A percentile compares a stretch with the other conserved stretches of the same genome.
Conservation (phyloP, 2,329 filamentous ascomycete genomes). For the Sordariomycetes sp. region DNA sequence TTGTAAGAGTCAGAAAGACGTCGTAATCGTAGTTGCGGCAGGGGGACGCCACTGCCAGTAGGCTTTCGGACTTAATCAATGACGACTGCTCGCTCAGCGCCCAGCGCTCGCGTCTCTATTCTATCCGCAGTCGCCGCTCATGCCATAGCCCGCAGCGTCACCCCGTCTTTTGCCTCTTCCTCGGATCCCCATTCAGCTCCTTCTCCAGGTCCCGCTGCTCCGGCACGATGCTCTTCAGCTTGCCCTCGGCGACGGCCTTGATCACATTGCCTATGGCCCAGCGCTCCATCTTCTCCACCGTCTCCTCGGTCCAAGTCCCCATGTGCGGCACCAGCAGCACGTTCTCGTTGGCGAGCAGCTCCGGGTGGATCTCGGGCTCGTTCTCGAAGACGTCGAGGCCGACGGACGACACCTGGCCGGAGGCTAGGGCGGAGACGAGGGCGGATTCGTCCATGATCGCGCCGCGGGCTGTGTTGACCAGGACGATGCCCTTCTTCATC, state of each 20-base stretch:
- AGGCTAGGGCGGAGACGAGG: conserved; percentile 62
- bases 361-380: conserved; percentile 68
- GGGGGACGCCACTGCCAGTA: too few species aligned
- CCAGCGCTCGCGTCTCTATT: too few species aligned
- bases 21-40: too few species aligned
- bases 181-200: not conserved
- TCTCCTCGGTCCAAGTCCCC: conserved; percentile 72
- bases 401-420: conserved; percentile 58
- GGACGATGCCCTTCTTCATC: conserved; percentile 70
- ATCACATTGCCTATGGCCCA: conserved; percentile 66
- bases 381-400: conserved; percentile 80
- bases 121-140: too few species aligned
- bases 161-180: too few species aligned
- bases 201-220: conserved; percentile 46
- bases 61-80: too few species aligned
- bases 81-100: too few species aligned
- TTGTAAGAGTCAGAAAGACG: too few species aligned
- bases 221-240: conserved; percentile 59
- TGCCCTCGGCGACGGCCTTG: conserved; percentile 50
- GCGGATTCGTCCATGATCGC: conserved; percentile 76
- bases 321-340: conserved; percentile 76
- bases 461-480: conserved; percentile 77
- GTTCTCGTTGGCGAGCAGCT: conserved; percentile 58
- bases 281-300: conserved; percentile 60
- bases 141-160: too few species aligned